These are phyloP conservation scores for Naumovozyma castellii DNA, from an alignment of 805 yeast species.

Conservation along the genomic window DNA sequence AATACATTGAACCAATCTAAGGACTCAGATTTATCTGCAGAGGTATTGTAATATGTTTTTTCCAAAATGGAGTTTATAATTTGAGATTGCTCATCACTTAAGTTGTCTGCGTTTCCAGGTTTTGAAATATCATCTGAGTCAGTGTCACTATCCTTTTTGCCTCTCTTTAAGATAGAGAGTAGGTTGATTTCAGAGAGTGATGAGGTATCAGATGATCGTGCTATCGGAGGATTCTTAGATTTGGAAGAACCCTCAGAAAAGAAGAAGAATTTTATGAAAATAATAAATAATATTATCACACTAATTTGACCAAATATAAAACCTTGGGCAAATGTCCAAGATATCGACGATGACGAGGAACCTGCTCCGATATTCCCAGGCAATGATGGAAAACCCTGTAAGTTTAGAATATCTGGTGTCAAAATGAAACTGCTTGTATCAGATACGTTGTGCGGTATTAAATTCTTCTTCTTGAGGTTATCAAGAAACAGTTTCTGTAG, in stretches of 20 bases:
- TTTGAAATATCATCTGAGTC: conserved; percentile 19
- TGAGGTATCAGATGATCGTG: neutral
- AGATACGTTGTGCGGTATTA: neutral
- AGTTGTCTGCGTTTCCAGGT: conserved; percentile 9
- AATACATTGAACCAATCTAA: conserved; percentile 95
- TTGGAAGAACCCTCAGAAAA: conserved; percentile 54
- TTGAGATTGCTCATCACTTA: conserved; percentile 7
- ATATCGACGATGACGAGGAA: conserved; percentile 1
- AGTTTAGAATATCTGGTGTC: neutral
- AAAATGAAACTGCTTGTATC: neutral
- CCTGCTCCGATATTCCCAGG: neutral
- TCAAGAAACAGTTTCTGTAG: conserved; percentile 27
- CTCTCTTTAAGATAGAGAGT: conserved; percentile 25
- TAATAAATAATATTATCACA: conserved; percentile 50
- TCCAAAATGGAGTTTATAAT: conserved; percentile 52
- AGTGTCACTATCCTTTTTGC: conserved; percentile 17
- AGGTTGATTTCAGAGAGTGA: conserved; percentile 6
- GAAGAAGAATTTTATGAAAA: conserved; percentile 66
- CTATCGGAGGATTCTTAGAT: conserved; percentile 22
- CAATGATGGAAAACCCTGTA: neutral
- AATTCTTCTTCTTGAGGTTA: conserved; percentile 1
- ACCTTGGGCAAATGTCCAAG: conserved; percentile 74
- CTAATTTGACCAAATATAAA: conserved; percentile 64
- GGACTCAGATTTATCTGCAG: conserved; percentile 79
- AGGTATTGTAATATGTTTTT: conserved; percentile 86